Percentiles rank a stretch among this genome's conserved stretches.
These are phyloP conservation scores for Mycena indigotica DNA, from an alignment of 768 basidiomycete species.

Conservation along the genomic window DNA sequence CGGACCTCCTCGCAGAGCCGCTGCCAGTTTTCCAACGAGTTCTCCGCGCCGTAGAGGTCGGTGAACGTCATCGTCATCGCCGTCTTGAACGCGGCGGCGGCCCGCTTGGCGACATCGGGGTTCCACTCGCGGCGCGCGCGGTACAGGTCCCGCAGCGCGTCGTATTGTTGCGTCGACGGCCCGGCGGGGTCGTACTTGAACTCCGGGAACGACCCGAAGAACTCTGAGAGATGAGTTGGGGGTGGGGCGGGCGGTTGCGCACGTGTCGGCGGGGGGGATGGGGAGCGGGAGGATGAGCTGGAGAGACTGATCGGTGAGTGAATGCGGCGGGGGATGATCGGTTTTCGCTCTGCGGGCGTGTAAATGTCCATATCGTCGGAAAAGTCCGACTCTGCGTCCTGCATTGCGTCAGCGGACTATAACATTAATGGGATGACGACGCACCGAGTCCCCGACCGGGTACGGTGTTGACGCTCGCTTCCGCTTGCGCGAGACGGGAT, in stretches of 20 bases:
- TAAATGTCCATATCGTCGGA: neutral
- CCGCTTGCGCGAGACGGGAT: too few relatives aligned
- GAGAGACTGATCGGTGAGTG: neutral
- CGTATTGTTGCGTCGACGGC: conserved; percentile 12
- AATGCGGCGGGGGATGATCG: neutral
- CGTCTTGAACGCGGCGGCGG: neutral
- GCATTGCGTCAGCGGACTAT: neutral
- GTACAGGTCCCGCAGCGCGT: conserved; percentile 1
- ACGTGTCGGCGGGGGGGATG: neutral
- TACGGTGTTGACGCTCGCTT: too few relatives aligned
- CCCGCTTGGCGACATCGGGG: too few relatives aligned
- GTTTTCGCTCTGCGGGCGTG: neutral
- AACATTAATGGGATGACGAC: neutral
- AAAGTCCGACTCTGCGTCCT: neutral
- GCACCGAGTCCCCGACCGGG: neutral
- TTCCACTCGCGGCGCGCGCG: neutral
- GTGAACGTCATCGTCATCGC: conserved; percentile 9
- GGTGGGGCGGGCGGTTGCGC: conserved; percentile 2
- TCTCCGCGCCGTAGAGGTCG: conserved; percentile 10
- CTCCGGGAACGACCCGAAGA: conserved; percentile 10
- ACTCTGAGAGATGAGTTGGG: conserved; percentile 12
- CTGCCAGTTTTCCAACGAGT: conserved; percentile 14
- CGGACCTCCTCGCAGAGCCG: conserved; percentile 9
- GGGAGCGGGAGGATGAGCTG: neutral
- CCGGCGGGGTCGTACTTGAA: conserved; percentile 14